These are phyloP conservation scores for Heliosperma pusillum DNA, from an alignment of 148 eudicot genomes.

Conservation along the genomic window DNA sequence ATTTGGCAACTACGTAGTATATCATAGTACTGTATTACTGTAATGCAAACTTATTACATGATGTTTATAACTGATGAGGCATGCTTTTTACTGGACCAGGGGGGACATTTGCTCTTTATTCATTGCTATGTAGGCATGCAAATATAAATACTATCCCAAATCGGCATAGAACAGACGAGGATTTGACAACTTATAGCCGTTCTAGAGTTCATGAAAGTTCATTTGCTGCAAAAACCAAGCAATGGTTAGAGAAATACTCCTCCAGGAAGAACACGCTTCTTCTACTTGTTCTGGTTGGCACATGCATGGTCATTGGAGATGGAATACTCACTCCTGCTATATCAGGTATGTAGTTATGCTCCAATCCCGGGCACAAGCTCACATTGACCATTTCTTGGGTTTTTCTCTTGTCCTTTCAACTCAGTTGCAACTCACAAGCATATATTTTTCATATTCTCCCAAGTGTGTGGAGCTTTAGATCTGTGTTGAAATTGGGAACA, in stretches of 20 bases:
- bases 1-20: background rate
- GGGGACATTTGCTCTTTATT: slow-evolving; percentile 96
- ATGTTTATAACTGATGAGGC: background rate
- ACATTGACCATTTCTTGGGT: no score
- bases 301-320: slow-evolving; percentile 96
- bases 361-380: background rate
- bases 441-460: background rate
- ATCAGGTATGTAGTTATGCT: slow-evolving; percentile 54
- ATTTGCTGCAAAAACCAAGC: slow-evolving; percentile 81
- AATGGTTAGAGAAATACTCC: slow-evolving; percentile 73
- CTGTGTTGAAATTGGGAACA: no score
- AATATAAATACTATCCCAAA: slow-evolving; percentile 82
- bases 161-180: slow-evolving; percentile 93
- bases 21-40: slow-evolving; percentile 1
- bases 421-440: background rate
- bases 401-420: no score
- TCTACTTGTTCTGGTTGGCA: slow-evolving; percentile 77
- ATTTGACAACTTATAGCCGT: slow-evolving; percentile 93
- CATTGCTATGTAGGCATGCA: slow-evolving; percentile 92
- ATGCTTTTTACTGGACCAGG: slow-evolving; percentile 39
- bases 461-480: no score
- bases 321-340: slow-evolving; percentile 97
- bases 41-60: background rate
- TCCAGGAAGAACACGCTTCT: slow-evolving; percentile 73
- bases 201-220: slow-evolving; percentile 59